Evolutionary conservation across 495 filamentous ascomycete species (phyloP).

Genomic region (Hypoxylon fragiforme): DNA sequence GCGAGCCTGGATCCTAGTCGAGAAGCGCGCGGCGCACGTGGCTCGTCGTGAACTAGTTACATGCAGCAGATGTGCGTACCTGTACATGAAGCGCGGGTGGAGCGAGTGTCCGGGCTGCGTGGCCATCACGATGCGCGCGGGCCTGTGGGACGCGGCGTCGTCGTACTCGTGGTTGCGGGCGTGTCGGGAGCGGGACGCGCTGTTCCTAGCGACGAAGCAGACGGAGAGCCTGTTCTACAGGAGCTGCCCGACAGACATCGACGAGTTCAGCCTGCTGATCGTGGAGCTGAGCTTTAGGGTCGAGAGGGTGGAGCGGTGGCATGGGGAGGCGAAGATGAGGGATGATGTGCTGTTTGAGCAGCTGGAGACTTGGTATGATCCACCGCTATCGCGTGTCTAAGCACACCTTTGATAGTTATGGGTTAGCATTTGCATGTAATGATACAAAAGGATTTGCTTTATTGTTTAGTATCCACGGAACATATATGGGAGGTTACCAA

Average conservation of each 20-base stretch:
- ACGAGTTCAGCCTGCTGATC: slow-evolving; percentile 32
- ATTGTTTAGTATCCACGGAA: no score
- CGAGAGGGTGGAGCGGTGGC: slow-evolving; percentile 33
- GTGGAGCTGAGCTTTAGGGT: slow-evolving; percentile 28
- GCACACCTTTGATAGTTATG: no score
- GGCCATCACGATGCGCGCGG: slow-evolving; percentile 34
- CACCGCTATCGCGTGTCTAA: no score
- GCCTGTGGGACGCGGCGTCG: slow-evolving; percentile 43
- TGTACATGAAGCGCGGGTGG: slow-evolving; percentile 40
- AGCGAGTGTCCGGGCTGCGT: slow-evolving; percentile 36
- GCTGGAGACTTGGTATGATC: no score
- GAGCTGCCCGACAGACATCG: slow-evolving; percentile 25
- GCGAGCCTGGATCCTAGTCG: slow-evolving; percentile 44
- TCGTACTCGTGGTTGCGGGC: slow-evolving; percentile 33
- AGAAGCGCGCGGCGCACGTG: slow-evolving; percentile 43
- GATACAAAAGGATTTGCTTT: no score
- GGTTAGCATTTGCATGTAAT: no score
- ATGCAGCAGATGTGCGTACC: slow-evolving; percentile 36
- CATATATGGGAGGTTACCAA: no score
- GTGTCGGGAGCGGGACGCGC: slow-evolving; percentile 18
- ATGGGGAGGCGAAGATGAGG: slow-evolving; percentile 3
- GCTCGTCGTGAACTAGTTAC: slow-evolving; percentile 24
- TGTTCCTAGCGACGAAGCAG: slow-evolving; percentile 24
- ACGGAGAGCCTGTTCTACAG: slow-evolving; percentile 24
- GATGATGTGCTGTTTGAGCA: no score